Base-by-base conservation (phyloP, 345 rosid genomes). In the Brassica incana region DNA sequence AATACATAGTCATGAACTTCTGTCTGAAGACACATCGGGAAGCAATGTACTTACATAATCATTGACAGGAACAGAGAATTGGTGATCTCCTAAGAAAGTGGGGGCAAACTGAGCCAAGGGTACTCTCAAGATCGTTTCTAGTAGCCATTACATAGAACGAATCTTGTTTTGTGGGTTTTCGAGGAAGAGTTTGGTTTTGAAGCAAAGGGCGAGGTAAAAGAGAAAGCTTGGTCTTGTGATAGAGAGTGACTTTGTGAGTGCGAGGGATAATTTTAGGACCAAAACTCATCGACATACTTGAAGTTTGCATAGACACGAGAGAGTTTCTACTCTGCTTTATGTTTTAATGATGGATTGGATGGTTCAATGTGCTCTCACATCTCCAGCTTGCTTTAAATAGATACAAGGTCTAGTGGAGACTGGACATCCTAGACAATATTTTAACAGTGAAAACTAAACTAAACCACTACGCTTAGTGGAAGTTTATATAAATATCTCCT, bases 81-180 rank as follows among this genome's bases (percentile, higher is more conserved):
- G 18, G 32, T 59, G 54, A 10, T 71, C 66, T 0, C 54, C 75
- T 48, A 50, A 36, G 23, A 12, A 14, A 12, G 67, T 58, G 12
- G 75, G 75, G 10, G 75, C 6, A 72, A 72, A 72, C 2, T 72
- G 18, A 2, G n/a, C 60, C 67, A 72, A 60, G 6, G 75, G 35
- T 72, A 15, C 8, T 59, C 52, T 72, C 75, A 59, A 58, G 65
- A 71, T 71, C 66, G 2, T 6, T 25, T 48, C 35, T 54, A 58
- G 23, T 58, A 43, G 30, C 50, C 66, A 10, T 71, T 10, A 56
- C 50, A 58, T 3, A 9, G 16, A 71, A 56, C 66, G 33, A 16
- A 40, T 32, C 9, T 15, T 52, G 63, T 71, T 71, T 71, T 33
- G 29, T 15, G 58, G 58, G 58, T n/a, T 52, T 6, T 14, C 58